Base-by-base conservation (phyloP, 2,329 filamentous ascomycete genomes). In the Aspergillus transmontanensis region DNA sequence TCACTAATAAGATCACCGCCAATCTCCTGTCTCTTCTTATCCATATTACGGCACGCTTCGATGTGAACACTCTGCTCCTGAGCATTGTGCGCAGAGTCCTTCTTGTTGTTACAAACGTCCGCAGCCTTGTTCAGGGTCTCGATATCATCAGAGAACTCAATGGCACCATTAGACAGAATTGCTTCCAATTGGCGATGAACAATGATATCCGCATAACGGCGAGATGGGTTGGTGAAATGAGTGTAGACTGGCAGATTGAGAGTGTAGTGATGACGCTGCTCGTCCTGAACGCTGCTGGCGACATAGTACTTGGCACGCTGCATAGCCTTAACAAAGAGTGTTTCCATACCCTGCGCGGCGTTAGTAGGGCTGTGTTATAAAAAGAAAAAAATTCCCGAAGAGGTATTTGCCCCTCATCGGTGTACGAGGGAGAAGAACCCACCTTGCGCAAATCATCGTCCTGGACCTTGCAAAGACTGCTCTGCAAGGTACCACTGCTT, bases 41-140 rank as follows among this genome's bases (percentile, higher is more conserved):
- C 94, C 92, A 99, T 97, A 72, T 89, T 90, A 71, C 95, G 91
- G 84, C 95, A 99, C 6, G 94, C 93, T 77, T 98, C 95, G 67
- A 99, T 97, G 81, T 99, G 95, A 57, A 99, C 93, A 78, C 95
- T 98, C 82, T 99, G 95, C 79, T 99, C 95, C 78, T 99, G 95
- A 16, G 95, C 95, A 73, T 93, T 95, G 81, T 97, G 94, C 1
- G 95, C 93, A 14, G 94, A 98, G 76, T 99, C 95, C 80, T 98
- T 99, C 89, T 98, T 99, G 75, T 92, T 97, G 83, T 99, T 99
- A 85, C 93, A 97, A 70, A 92, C 88, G 79, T 99, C 95, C 10
- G 94, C 91, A 57, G 91, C 96, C 87, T 98, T 99, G 72, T 89
- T 89, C 48, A 99, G 84, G 62, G 85, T 89, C 75, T 99, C 95